Evolutionary conservation across 176 grass and related monocot species (phyloP).

Genomic region (Oryza officinalis): DNA sequence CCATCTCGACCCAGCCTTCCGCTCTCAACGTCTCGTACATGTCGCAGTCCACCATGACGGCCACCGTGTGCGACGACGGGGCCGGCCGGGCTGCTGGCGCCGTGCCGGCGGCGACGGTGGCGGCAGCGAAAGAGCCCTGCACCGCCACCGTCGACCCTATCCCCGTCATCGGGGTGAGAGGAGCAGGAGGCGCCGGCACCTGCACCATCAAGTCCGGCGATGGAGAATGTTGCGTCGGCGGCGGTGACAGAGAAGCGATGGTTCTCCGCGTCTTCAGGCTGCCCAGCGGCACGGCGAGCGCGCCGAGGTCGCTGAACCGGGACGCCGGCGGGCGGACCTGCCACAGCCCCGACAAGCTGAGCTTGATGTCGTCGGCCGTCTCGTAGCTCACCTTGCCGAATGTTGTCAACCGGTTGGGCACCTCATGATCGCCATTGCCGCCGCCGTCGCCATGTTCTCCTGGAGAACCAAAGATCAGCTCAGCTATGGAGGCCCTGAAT

Average conservation of each 20-base stretch:
- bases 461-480: slow-evolving; percentile 51
- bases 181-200: no score
- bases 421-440: neutral
- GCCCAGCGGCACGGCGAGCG: slow-evolving; percentile 40
- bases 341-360: slow-evolving; percentile 70
- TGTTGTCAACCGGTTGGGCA: slow-evolving; percentile 39
- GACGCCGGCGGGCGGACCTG: slow-evolving; percentile 26
- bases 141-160: neutral
- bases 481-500: slow-evolving; percentile 54
- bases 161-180: neutral
- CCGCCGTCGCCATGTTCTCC: neutral
- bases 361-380: slow-evolving; percentile 50
- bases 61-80: neutral
- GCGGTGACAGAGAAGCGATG: neutral
- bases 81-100: neutral
- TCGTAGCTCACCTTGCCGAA: slow-evolving; percentile 55
- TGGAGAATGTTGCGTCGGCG: neutral
- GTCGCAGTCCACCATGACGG: slow-evolving; percentile 51
- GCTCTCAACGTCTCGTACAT: slow-evolving; percentile 60
- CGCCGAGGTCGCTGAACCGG: slow-evolving; percentile 40
- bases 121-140: no score
- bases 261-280: slow-evolving; percentile 15
- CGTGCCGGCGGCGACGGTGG: no score
- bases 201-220: neutral
- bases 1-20: slow-evolving; percentile 71